Percentiles rank a stretch among this genome's conserved stretches.
Conservation (phyloP, 768 basidiomycete species). For the Mycena crocata region DNA sequence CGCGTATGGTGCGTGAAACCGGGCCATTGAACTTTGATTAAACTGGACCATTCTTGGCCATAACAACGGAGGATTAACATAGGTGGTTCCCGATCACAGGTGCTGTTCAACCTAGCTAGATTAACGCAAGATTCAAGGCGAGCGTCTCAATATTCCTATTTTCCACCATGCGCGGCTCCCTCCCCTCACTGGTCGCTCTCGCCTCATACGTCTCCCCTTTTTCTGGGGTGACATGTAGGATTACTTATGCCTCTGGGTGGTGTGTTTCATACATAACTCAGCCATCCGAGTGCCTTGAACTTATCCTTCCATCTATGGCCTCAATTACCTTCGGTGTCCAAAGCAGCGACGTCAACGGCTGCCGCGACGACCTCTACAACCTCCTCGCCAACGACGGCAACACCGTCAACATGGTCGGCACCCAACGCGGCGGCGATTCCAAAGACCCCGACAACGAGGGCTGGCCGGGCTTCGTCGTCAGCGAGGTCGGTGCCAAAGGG, state of each 20-base stretch:
- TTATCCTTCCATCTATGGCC: not conserved
- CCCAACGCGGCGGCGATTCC: constrained; percentile 3
- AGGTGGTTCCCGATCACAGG: no score
- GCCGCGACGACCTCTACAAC: constrained; percentile 21
- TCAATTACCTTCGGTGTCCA: constrained; percentile 13
- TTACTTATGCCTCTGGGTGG: not conserved
- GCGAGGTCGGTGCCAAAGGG: constrained; percentile 3
- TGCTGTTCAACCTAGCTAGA: no score
- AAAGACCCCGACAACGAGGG: constrained; percentile 19
- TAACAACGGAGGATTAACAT: no score
- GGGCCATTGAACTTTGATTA: no score
- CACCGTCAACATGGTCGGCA: constrained; percentile 18
- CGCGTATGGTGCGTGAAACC: no score
- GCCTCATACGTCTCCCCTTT: no score
- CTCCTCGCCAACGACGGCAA: constrained; percentile 26
- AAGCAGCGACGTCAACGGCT: constrained; percentile 15
- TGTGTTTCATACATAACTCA: not conserved
- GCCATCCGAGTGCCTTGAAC: not conserved
- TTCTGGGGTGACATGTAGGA: no score
- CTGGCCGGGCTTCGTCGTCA: constrained; percentile 19
- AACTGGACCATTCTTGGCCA: no score
- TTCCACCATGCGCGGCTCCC: no score
- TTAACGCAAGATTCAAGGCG: no score
- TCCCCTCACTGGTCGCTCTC: no score
- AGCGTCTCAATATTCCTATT: no score